phyloP scores from a whole-genome alignment of 495 filamentous ascomycete species.

The Thozetella sp. region DNA sequence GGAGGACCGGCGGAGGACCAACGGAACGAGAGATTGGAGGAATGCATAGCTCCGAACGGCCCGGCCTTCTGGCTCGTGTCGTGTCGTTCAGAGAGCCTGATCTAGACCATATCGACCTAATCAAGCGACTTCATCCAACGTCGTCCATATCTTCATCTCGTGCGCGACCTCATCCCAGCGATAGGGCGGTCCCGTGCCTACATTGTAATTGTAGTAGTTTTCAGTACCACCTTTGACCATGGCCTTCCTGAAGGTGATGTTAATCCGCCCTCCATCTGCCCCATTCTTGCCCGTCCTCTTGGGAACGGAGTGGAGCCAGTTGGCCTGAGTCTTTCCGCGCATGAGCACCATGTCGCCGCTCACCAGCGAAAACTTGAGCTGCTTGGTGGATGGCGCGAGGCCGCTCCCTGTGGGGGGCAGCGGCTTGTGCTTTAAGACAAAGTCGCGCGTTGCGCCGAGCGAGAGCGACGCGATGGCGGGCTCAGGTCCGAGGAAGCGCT shows the following conservation, averaged over 20 bases:
- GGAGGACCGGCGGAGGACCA: no score
- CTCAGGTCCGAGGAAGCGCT: conserved; percentile 66
- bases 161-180: conserved; percentile 56
- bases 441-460: conserved; percentile 66
- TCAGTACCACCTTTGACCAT: conserved; percentile 66
- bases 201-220: conserved; percentile 70
- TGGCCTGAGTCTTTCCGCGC: conserved; percentile 66
- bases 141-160: conserved; percentile 57
- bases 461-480: conserved; percentile 74
- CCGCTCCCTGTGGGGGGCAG: conserved; percentile 21
- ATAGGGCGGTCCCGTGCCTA: conserved; percentile 64
- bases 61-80: no score
- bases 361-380: conserved; percentile 60
- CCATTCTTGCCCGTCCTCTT: conserved; percentile 62
- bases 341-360: conserved; percentile 76
- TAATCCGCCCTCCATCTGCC: conserved; percentile 63
- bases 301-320: conserved; percentile 77
- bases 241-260: conserved; percentile 73
- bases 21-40: no score
- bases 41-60: no score
- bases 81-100: no score
- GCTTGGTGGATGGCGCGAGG: conserved; percentile 21
- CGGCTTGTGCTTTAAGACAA: conserved; percentile 72
- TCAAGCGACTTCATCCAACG: background rate
- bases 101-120: background rate